Percentiles rank a stretch among this genome's conserved stretches.
phyloP scores from a whole-genome alignment of 768 basidiomycete species.

The Hypholoma fasciculare region DNA sequence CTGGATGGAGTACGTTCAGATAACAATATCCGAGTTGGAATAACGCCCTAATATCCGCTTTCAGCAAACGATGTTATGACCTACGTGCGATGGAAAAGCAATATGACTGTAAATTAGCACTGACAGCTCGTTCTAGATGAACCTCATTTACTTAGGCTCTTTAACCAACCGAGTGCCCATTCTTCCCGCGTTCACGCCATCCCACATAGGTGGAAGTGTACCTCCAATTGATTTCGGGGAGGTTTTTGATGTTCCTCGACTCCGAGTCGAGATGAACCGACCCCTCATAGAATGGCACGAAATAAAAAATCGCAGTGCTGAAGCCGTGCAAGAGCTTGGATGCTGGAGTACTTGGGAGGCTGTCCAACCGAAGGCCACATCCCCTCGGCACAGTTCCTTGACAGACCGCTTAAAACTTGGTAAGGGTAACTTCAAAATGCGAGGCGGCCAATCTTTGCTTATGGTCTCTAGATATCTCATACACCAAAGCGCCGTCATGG shows the following conservation, averaged over 20 bases:
- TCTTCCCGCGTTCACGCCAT: conserved; percentile 56
- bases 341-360: conserved; percentile 57
- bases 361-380: conserved; percentile 37
- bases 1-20: conserved; percentile 68
- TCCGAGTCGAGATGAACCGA: conserved; percentile 40
- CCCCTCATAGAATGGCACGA: conserved; percentile 66
- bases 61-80: conserved; percentile 81
- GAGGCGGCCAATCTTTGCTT: not conserved
- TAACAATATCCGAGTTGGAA: not conserved
- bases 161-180: conserved; percentile 63
- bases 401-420: conserved; percentile 42
- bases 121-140: conserved; percentile 31
- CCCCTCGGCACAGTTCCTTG: conserved; percentile 38
- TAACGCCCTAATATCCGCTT: conserved; percentile 55
- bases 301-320: conserved; percentile 49
- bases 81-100: conserved; percentile 39
- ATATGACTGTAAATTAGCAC: not conserved
- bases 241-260: conserved; percentile 59
- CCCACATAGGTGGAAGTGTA: conserved; percentile 51
- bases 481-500: conserved; percentile 48
- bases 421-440: conserved; percentile 17
- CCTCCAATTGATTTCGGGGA: conserved; percentile 56
- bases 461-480: conserved; percentile 45
- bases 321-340: conserved; percentile 46
- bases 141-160: conserved; percentile 59